Base-by-base conservation (phyloP, 148 eudicot genomes). In the Silene latifolia region DNA sequence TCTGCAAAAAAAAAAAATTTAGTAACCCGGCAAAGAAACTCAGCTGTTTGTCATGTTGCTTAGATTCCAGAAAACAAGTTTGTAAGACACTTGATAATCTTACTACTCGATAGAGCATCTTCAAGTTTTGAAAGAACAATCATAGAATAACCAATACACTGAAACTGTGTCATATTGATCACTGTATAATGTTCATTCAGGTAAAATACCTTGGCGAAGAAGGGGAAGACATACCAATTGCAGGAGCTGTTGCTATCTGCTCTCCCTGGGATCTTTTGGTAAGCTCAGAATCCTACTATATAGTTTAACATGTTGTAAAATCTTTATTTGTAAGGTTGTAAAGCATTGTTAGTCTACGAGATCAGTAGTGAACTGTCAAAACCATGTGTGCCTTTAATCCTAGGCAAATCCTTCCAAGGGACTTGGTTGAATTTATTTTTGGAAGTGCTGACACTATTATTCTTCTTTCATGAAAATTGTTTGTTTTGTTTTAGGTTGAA, bases 191-290 rank as follows among this genome's bases (percentile, higher is more conserved):
- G 19, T 59, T 74, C 14, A 46, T 77, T 77, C 78, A 95, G 98
- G 93, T 90, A 24, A 90, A 92, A 80, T 95, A 89, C 77, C 98
- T 95, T 56, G 98, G 98, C 24, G 98, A 95, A 83, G 88, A 95
- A 69, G 96, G 98, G 77, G 96, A 90, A 67, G 80, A 87, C 81
- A 83, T 82, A 83, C 92, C 96, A 63, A 75, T 92, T 77, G 91
- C 96, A 63, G 98, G 97, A 68, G 98, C 98, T 24, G 96, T 78
- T 72, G 88, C 93, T 76, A 76, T 95, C 74, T 92, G 92, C 89
- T 92, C 91, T 75, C 98, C 98, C 15, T 95, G 97, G 96, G 98
- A 95, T 80, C 90, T 95, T 76, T 86, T 95, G 97, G 98, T 94
- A 67, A 85, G 95, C 79, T 66, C 79, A 72, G 71, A 62, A 4